A percentile compares a stretch with the other conserved stretches of the same genome.
These are phyloP conservation scores for Blastocystis sp. DNA, from an alignment of 352 stramenopile genomes.

Conservation along the genomic window DNA sequence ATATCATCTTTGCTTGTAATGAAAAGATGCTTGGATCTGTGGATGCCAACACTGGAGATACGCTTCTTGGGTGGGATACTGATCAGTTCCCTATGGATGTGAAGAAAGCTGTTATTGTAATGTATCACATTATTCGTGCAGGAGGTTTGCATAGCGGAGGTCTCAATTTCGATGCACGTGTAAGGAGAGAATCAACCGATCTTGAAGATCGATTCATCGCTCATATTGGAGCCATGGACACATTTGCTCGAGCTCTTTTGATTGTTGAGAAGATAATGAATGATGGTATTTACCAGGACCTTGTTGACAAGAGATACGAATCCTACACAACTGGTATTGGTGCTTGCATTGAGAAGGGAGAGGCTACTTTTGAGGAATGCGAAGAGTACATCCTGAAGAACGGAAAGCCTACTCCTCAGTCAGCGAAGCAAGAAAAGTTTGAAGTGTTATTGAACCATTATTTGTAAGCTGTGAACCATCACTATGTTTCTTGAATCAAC, in stretches of 20 bases:
- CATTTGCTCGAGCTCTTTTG: constrained; percentile 77
- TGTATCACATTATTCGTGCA: constrained; percentile 78
- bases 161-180: constrained; percentile 83
- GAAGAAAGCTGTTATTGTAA: constrained; percentile 77
- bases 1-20: constrained; percentile 78
- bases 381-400: constrained; percentile 72
- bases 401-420: constrained; percentile 75
- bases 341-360: constrained; percentile 74
- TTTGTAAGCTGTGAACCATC: constrained; percentile 22
- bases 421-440: constrained; percentile 78
- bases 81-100: constrained; percentile 82
- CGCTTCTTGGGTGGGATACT: constrained; percentile 77
- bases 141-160: constrained; percentile 77
- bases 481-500: not conserved
- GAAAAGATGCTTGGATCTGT: constrained; percentile 80
- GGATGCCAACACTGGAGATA: constrained; percentile 80
- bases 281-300: constrained; percentile 73
- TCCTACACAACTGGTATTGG: constrained; percentile 76
- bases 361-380: constrained; percentile 77
- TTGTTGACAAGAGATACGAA: constrained; percentile 76
- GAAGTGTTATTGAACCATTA: constrained; percentile 77
- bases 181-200: constrained; percentile 79
- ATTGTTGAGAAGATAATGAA: constrained; percentile 76
- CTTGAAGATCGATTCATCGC: constrained; percentile 80
- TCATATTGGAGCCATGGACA: constrained; percentile 82